These are phyloP conservation scores for Russula sp. DNA, from an alignment of 768 basidiomycete species.

Conservation along the genomic window DNA sequence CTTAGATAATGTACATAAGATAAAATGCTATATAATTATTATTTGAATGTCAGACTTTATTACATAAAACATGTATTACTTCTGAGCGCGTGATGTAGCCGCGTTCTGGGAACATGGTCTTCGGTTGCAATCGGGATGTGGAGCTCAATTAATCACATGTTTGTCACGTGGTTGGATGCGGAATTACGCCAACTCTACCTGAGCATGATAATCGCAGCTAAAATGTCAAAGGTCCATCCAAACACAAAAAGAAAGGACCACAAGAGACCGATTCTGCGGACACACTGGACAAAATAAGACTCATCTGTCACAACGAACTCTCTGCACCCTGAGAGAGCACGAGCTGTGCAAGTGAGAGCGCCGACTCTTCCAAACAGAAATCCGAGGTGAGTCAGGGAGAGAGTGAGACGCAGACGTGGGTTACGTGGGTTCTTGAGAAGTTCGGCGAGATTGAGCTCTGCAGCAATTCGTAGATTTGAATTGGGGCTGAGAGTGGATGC, in stretches of 20 bases:
- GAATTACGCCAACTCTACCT: too few relatives aligned
- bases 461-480: conserved; percentile 60
- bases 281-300: conserved; percentile 32
- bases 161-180: too few relatives aligned
- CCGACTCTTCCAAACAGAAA: conserved; percentile 49
- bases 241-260: conserved; percentile 1
- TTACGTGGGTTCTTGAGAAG: conserved; percentile 59
- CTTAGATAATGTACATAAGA: too few relatives aligned
- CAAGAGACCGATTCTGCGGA: conserved; percentile 34
- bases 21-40: too few relatives aligned
- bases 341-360: conserved; percentile 65
- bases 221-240: too few relatives aligned
- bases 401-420: conserved; percentile 32
- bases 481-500: conserved; percentile 68
- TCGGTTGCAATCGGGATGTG: too few relatives aligned
- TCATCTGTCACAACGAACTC: conserved; percentile 76
- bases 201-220: conserved; percentile 77
- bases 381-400: background rate
- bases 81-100: too few relatives aligned
- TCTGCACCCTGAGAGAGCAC: conserved; percentile 58
- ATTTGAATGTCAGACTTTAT: too few relatives aligned
- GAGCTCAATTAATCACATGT: too few relatives aligned
- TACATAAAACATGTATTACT: too few relatives aligned
- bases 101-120: too few relatives aligned
- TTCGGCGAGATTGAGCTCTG: conserved; percentile 72